Evolutionary conservation across 768 basidiomycete genomes (phyloP), one percentile per base, ranked within the genome.

Genomic region (Tephrocybe rancida): DNA sequence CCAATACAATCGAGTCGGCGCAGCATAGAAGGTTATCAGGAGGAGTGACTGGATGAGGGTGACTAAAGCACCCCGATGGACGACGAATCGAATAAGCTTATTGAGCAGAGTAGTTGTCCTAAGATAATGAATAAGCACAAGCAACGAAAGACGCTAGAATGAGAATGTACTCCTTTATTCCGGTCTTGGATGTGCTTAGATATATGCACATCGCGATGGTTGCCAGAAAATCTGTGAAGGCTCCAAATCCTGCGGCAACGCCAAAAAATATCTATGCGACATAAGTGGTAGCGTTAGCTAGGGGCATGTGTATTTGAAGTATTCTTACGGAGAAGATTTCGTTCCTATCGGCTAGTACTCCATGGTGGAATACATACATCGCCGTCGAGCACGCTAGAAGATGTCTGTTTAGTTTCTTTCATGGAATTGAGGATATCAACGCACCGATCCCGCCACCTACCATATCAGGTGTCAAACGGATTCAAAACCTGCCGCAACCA

Each of bases 261-360:
- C 76, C 76, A 46, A 77, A 76, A 58, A 75, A 73, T 7, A 77
- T 62, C 76, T 78, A 46, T 27, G n/a, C n/a, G n/a, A n/a, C n/a
- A n/a, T n/a, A n/a, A n/a, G n/a, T n/a, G n/a, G n/a, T n/a, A n/a
- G n/a, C n/a, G n/a, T n/a, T n/a, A 27, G 29, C 21, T 8, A 6
- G n/a, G 14, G 14, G 3, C 13, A 5, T 30, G 13, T 5, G 25
- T 24, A 24, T 18, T 43, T 32, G 2, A 44, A 43, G 25, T 18
- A 25, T 16, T 60, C 64, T 59, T 55, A 70, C 74, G 22, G 63
- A 45, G 44, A 76, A 75, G 13, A 54, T 56, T 1, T 37, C 35
- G 50, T 66, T 71, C 27, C 69, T 56, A 44, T 68, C 58, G 1
- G 64, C 48, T 14, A 75, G 65, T 16, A 75, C 68, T 35, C 65